Evolutionary conservation across 2,329 filamentous ascomycete genomes (phyloP).

Genomic region (Venturia asperata): DNA sequence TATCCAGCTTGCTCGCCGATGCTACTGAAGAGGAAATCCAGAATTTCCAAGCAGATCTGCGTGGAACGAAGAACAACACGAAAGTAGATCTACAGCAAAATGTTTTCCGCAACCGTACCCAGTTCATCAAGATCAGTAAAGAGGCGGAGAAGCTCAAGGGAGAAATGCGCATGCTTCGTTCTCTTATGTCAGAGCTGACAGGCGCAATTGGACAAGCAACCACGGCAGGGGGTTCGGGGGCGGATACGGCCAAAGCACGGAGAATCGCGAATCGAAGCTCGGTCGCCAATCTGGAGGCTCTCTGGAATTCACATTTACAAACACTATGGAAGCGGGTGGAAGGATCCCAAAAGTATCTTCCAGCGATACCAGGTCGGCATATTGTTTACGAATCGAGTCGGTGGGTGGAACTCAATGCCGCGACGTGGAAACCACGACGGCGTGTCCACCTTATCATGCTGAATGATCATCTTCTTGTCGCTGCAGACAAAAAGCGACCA

Average conservation of each 20-base stretch:
- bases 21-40: conserved; percentile 82
- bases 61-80: conserved; percentile 69
- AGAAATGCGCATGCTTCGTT: conserved; percentile 86
- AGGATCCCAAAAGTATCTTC: conserved; percentile 92
- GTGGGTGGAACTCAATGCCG: conserved; percentile 95
- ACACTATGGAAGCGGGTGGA: conserved; percentile 96
- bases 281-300: conserved; percentile 64
- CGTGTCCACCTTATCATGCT: conserved; percentile 87
- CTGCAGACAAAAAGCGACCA: conserved; percentile 84
- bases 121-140: conserved; percentile 99
- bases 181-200: conserved; percentile 85
- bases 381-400: conserved; percentile 86
- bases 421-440: conserved; percentile 87
- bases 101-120: conserved; percentile 92
- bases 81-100: conserved; percentile 85
- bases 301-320: conserved; percentile 63
- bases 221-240: conserved; percentile 26
- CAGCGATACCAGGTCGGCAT: conserved; percentile 82
- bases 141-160: conserved; percentile 96
- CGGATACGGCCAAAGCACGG: conserved; percentile 34
- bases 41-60: conserved; percentile 69
- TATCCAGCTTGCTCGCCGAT: conserved; percentile 67
- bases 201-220: conserved; percentile 41
- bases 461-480: conserved; percentile 89
- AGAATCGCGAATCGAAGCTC: conserved; percentile 77